Evolutionary conservation across 495 filamentous ascomycete genomes (phyloP).

Genomic region (Penicillium turbatum): DNA sequence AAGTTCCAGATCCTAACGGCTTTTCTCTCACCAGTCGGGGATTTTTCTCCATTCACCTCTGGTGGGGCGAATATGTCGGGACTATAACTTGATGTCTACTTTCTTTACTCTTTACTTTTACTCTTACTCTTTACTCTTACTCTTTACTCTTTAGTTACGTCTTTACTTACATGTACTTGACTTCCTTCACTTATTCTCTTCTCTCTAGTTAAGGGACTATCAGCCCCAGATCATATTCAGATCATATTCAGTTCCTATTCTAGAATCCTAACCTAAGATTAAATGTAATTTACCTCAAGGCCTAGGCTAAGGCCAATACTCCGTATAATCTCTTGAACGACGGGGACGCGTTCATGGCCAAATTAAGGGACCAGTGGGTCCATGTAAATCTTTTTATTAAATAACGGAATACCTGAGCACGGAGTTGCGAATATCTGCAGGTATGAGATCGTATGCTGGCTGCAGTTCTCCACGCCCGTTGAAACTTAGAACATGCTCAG

Average conservation of each 20-base stretch:
- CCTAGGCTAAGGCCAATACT: not conserved
- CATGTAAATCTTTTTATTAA: not conserved
- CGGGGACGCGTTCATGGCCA: conserved; percentile 13
- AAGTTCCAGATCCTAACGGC: conserved; percentile 26
- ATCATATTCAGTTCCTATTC: too few species aligned
- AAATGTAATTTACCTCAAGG: not conserved
- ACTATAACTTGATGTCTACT: too few species aligned
- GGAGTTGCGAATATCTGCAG: too few species aligned
- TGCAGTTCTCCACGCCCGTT: too few species aligned
- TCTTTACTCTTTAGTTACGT: not conserved
- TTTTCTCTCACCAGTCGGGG: conserved; percentile 25
- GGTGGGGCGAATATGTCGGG: conserved; percentile 9
- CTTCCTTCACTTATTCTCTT: too few species aligned
- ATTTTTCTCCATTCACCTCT: conserved; percentile 18
- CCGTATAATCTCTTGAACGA: not conserved
- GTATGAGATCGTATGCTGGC: too few species aligned
- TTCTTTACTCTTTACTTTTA: not conserved
- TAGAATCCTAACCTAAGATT: not conserved
- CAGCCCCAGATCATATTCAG: too few species aligned
- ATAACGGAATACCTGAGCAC: too few species aligned
- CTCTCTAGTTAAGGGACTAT: too few species aligned
- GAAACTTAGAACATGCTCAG: too few species aligned
- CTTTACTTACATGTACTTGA: too few species aligned
- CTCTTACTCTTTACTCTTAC: not conserved
- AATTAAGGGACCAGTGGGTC: conserved; percentile 27